Percentiles rank a stretch among this genome's conserved stretches.
phyloP scores from a whole-genome alignment of 2,329 filamentous ascomycete species.

The Sporothrix mexicana region DNA sequence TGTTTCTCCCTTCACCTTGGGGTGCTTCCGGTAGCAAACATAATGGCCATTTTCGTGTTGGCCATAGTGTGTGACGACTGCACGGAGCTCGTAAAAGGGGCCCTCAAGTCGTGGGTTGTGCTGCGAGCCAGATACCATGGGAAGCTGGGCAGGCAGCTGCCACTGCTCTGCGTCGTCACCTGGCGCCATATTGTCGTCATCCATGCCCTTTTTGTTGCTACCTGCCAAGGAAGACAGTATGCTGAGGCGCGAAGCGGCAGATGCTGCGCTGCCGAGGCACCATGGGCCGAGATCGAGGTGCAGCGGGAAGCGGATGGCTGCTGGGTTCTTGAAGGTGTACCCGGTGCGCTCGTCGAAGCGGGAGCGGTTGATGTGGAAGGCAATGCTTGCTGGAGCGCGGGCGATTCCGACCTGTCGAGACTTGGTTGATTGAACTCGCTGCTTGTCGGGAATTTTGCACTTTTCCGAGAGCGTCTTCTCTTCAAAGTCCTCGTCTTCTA shows the following conservation, averaged over 20 bases:
- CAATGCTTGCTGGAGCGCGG: slow-evolving; percentile 78
- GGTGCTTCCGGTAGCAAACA: slow-evolving; percentile 82
- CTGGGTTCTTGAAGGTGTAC: slow-evolving; percentile 80
- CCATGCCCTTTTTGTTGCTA: background rate
- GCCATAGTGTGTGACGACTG: slow-evolving; percentile 87
- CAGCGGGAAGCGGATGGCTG: slow-evolving; percentile 76
- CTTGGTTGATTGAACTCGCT: slow-evolving; percentile 79
- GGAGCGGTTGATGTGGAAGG: slow-evolving; percentile 88
- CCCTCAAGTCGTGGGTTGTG: slow-evolving; percentile 59
- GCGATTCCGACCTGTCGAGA: slow-evolving; percentile 88
- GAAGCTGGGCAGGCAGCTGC: slow-evolving; percentile 69
- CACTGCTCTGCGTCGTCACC: slow-evolving; percentile 63
- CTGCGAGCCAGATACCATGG: slow-evolving; percentile 71
- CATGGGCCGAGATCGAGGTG: slow-evolving; percentile 79
- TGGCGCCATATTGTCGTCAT: background rate
- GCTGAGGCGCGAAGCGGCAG: slow-evolving; percentile 10
- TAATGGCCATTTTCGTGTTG: slow-evolving; percentile 96
- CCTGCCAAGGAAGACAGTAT: background rate
- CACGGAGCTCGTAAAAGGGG: slow-evolving; percentile 75
- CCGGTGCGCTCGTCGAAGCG: slow-evolving; percentile 86
- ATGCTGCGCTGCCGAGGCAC: slow-evolving; percentile 71
- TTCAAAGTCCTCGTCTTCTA: slow-evolving; percentile 81
- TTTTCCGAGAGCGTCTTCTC: slow-evolving; percentile 67
- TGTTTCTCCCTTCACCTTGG: slow-evolving; percentile 40
- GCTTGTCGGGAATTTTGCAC: slow-evolving; percentile 66